phyloP scores from a whole-genome alignment of 2,329 filamentous ascomycete species.

The Ambrosiella beaveri region DNA sequence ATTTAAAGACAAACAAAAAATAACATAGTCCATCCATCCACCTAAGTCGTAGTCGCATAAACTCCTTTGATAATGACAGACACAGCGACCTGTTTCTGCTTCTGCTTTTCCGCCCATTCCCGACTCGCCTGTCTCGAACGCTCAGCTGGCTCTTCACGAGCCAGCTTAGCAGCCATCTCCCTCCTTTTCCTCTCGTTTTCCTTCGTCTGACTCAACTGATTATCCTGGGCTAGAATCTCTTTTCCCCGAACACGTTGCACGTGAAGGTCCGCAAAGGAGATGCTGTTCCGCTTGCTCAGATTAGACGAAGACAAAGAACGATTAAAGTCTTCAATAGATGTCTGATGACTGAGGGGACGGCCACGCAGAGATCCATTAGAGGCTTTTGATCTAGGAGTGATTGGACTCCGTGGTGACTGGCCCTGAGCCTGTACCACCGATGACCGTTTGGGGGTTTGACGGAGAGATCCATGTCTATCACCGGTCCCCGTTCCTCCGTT shows the following conservation, averaged over 20 bases:
- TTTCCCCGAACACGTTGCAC: slow-evolving; percentile 35
- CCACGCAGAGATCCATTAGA: not conserved
- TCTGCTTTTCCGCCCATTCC: slow-evolving; percentile 45
- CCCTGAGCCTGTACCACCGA: slow-evolving; percentile 13
- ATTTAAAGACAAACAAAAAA: not conserved
- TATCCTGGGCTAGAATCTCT: slow-evolving; percentile 37
- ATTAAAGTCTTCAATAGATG: slow-evolving; percentile 15
- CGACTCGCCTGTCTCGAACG: slow-evolving; percentile 39
- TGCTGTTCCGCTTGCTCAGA: slow-evolving; percentile 28
- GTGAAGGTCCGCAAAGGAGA: slow-evolving; percentile 33
- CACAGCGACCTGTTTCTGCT: slow-evolving; percentile 21
- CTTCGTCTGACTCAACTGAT: slow-evolving; percentile 27
- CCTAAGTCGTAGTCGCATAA: not conserved
- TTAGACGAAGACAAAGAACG: slow-evolving; percentile 30
- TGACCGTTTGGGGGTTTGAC: slow-evolving; percentile 14
- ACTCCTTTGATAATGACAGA: not conserved
- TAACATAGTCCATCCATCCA: not conserved
- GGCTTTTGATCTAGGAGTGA: not conserved
- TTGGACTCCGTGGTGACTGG: slow-evolving; percentile 6
- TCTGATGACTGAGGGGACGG: slow-evolving; percentile 12
- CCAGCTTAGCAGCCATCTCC: slow-evolving; percentile 34
- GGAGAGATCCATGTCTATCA: slow-evolving; percentile 11
- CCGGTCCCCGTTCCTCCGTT: slow-evolving; percentile 22
- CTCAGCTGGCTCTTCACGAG: slow-evolving; percentile 44
- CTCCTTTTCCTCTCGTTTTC: slow-evolving; percentile 37